Evolutionary conservation across 1,284 basidiomycete species (phyloP).

Genomic region (Apiotrichum laibachii): DNA sequence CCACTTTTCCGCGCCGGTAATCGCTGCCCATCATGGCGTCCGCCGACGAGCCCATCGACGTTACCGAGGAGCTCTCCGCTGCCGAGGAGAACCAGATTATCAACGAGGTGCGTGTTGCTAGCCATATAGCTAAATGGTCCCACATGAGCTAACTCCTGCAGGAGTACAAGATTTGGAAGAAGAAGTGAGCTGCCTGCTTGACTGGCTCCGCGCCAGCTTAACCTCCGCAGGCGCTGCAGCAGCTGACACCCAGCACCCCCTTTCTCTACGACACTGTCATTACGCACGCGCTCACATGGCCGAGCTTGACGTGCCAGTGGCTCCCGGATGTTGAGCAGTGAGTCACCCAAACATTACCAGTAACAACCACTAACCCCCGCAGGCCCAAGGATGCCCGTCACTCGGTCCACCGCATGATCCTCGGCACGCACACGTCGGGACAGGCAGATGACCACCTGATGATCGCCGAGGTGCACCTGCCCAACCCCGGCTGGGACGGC

Average conservation of each 20-base stretch:
- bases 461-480: slow-evolving; percentile 91
- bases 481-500: slow-evolving; percentile 59
- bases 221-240: background rate
- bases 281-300: slow-evolving; percentile 98
- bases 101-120: slow-evolving; percentile 68
- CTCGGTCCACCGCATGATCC: slow-evolving; percentile 85
- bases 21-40: slow-evolving; percentile 28
- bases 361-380: slow-evolving; percentile 10
- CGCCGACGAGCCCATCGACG: slow-evolving; percentile 39
- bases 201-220: background rate
- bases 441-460: slow-evolving; percentile 94
- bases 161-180: slow-evolving; percentile 68
- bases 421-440: slow-evolving; percentile 96
- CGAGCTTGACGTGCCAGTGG: slow-evolving; percentile 97
- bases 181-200: slow-evolving; percentile 58
- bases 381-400: slow-evolving; percentile 80
- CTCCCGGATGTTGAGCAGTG: slow-evolving; percentile 94
- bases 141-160: slow-evolving; percentile 30
- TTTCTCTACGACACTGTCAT: slow-evolving; percentile 97
- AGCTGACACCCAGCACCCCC: slow-evolving; percentile 58
- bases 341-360: slow-evolving; percentile 40
- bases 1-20: background rate
- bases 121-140: too few relatives aligned
- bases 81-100: slow-evolving; percentile 76
- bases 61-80: slow-evolving; percentile 59